Evolutionary conservation across 352 stramenopile genomes (phyloP).

Genomic region (Thalassiosira hispida): DNA sequence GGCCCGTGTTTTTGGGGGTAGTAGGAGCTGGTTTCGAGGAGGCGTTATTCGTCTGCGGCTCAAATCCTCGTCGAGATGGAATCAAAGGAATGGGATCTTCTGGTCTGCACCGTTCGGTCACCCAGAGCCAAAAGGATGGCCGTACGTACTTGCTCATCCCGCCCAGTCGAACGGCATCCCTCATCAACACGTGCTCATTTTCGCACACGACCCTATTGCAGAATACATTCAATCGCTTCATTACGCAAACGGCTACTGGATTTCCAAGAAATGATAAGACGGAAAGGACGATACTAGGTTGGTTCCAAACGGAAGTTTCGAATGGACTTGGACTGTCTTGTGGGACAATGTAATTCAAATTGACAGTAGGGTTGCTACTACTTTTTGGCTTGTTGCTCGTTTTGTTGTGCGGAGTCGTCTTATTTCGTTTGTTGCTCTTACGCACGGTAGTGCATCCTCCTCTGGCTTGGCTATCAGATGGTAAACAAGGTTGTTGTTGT

Average conservation of each 20-base stretch:
- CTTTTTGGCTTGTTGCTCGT: slow-evolving; percentile 21
- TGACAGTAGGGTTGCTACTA: slow-evolving; percentile 7
- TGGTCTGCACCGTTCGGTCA: slow-evolving; percentile 65
- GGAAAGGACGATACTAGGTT: slow-evolving; percentile 67
- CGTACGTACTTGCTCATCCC: slow-evolving; percentile 77
- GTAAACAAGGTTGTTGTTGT: neutral
- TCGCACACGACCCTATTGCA: slow-evolving; percentile 71
- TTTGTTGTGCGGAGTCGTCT: slow-evolving; percentile 13
- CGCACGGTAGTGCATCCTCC: slow-evolving; percentile 24
- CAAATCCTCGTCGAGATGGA: slow-evolving; percentile 25
- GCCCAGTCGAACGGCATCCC: slow-evolving; percentile 76
- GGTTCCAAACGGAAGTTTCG: slow-evolving; percentile 68
- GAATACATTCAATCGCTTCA: slow-evolving; percentile 78
- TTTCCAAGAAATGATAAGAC: slow-evolving; percentile 80
- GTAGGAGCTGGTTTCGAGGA: neutral
- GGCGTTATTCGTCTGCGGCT: neutral
- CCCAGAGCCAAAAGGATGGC: slow-evolving; percentile 83
- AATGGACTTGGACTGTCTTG: slow-evolving; percentile 76
- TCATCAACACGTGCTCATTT: slow-evolving; percentile 81
- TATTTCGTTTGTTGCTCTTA: slow-evolving; percentile 39
- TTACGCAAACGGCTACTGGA: slow-evolving; percentile 73
- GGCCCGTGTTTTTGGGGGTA: slow-evolving; percentile 9
- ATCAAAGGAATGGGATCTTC: slow-evolving; percentile 53
- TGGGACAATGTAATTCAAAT: slow-evolving; percentile 43
- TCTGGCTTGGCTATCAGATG: slow-evolving; percentile 8